A percentile compares a stretch with the other conserved stretches of the same genome.
Conservation (phyloP, 164 flowering plant genomes). For the Echeveria elegans region DNA sequence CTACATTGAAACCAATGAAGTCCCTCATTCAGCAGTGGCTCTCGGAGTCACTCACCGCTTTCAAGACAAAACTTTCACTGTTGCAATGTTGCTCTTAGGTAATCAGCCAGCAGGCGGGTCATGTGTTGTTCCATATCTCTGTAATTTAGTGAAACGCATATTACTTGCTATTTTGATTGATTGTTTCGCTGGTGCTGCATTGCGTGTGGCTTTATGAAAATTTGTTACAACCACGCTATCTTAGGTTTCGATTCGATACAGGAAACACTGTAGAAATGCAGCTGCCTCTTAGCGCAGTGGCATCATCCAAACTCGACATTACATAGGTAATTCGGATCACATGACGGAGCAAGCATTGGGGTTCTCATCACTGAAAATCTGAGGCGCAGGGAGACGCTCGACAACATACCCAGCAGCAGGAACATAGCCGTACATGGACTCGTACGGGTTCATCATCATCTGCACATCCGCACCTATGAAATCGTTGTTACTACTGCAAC, state of each 20-base stretch:
- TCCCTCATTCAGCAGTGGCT: slow-evolving; percentile 1
- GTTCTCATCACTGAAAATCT: slow-evolving; percentile 7
- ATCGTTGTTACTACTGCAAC: background rate
- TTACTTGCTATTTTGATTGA: no score
- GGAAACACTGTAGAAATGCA: no score
- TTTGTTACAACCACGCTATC: no score
- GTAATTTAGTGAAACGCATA: no score
- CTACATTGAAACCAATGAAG: slow-evolving; percentile 26
- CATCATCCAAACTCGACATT: no score
- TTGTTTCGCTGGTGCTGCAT: no score
- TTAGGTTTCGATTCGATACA: no score
- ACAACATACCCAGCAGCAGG: background rate
- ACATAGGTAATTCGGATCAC: background rate
- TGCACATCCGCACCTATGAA: background rate
- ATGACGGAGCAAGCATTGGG: slow-evolving; percentile 1
- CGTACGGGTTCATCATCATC: background rate
- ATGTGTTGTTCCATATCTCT: no score
- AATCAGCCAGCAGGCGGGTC: background rate
- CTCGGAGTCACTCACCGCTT: slow-evolving; percentile 10
- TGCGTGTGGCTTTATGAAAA: no score
- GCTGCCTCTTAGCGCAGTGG: no score
- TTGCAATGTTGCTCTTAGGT: background rate
- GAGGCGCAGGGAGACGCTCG: background rate
- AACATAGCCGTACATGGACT: background rate
- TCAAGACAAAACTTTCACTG: background rate